Evolutionary conservation across 148 eudicot genomes (phyloP).

Genomic region (Cornus kousa): DNA sequence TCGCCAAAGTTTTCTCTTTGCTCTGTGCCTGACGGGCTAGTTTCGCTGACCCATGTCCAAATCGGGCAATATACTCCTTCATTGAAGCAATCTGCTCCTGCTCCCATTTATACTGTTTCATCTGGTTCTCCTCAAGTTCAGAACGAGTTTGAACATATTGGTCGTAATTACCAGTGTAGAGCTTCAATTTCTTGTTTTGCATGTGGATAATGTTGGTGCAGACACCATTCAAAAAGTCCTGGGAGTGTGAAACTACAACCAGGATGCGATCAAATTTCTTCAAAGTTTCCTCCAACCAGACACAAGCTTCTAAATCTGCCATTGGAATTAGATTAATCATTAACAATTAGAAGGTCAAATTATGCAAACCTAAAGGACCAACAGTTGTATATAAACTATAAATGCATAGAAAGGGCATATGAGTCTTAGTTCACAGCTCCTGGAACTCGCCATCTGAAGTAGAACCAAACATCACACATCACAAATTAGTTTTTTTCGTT

Average conservation of each 20-base stretch:
- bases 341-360: too few relatives aligned
- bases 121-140: conserved; percentile 94
- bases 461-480: too few relatives aligned
- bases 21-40: conserved; percentile 97
- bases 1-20: conserved; percentile 92
- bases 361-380: too few relatives aligned
- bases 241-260: conserved; percentile 97
- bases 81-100: conserved; percentile 91
- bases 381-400: too few relatives aligned
- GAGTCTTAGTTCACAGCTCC: too few relatives aligned
- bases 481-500: too few relatives aligned
- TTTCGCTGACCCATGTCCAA: conserved; percentile 98
- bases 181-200: conserved; percentile 79
- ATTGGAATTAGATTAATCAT: conserved; percentile 1
- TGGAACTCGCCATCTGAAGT: too few relatives aligned
- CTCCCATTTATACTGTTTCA: conserved; percentile 99
- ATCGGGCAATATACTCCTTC: conserved; percentile 99
- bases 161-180: conserved; percentile 82
- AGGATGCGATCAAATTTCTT: conserved; percentile 88
- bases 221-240: conserved; percentile 96
- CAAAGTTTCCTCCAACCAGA: conserved; percentile 88
- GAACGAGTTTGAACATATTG: conserved; percentile 90
- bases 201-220: conserved; percentile 98
- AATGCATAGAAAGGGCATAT: too few relatives aligned
- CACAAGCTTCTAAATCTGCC: conserved; percentile 97